Base-by-base conservation (phyloP, 805 yeast species). In the Saccharomyces mikatae region DNA sequence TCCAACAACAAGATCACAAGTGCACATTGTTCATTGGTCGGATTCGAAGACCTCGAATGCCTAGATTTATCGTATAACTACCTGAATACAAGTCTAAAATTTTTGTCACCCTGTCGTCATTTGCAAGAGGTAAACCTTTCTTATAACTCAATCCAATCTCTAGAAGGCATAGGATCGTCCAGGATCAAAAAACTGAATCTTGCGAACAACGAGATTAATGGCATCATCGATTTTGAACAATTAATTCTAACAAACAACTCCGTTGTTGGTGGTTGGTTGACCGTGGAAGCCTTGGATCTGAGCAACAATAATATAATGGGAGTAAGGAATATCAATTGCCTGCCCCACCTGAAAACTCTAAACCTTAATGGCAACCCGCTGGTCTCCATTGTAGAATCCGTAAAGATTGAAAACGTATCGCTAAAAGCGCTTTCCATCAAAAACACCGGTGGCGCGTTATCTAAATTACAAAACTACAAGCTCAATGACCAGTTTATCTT, bases 281-380 rank as follows among this genome's bases (percentile, higher is more conserved):
- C 57, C 10, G 47, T 68, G 8, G 57, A 61, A 32, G 60, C 58
- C 22, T 57, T 68, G n/a, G 58, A 67, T 50, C 55, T 68, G 17
- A 51, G 62, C 32, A 53, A 54, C 49, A 68, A 68, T 51, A 47
- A 52, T 10, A 64, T 68, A 22, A 62, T 60, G 2, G 49, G 51
- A 10, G 28, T 68, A 13, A 53, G 53, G n/a, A 65, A 67, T 56
- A 48, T 67, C n/a, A 51, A 53, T 22, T 14, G 48, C 6, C 56
- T 68, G 44, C 54, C 48, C 21, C 55, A 51, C 11, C 54, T 68
- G 31, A 54, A 55, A 14, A 55, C 58, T 6, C 54, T 68, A 36
- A 59, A 48, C 22, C 41, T 68, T 14, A 62, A 67, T 36, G 62
- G 61, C 36, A 67, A 66, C 47, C 64, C 68, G 47, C 46, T 63